Evolutionary conservation across 352 stramenopile genomes (phyloP).

Genomic region (Thalassiosira sp.): DNA sequence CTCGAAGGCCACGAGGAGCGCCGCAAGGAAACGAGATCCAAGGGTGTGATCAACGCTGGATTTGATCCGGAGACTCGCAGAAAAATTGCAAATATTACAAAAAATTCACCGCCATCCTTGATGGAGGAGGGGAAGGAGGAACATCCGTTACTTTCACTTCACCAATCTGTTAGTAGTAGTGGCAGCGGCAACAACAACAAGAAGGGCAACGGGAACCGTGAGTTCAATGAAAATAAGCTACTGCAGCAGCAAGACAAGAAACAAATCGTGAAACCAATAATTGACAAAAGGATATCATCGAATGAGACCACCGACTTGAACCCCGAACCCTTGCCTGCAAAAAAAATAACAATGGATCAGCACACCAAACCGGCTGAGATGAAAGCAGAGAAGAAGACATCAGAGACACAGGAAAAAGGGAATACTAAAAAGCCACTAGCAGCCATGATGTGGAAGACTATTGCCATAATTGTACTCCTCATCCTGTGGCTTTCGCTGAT

Average conservation of each 20-base stretch:
- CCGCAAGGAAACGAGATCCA: neutral
- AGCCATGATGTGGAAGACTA: neutral
- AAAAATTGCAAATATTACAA: neutral
- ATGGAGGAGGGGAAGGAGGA: neutral
- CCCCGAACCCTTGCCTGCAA: neutral
- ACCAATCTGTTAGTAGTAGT: constrained; percentile 4
- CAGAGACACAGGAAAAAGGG: neutral
- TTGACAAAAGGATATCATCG: neutral
- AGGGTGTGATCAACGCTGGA: neutral
- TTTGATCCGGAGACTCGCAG: neutral
- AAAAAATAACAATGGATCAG: neutral
- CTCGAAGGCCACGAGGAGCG: neutral
- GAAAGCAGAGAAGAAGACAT: neutral
- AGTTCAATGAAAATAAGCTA: neutral
- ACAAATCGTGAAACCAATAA: neutral
- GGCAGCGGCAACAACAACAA: neutral
- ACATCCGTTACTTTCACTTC: constrained; percentile 11
- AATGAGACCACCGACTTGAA: neutral
- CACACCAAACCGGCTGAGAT: neutral
- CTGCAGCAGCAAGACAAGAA: neutral
- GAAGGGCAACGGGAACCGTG: constrained; percentile 2
- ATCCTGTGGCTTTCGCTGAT: constrained; percentile 19
- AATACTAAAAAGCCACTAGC: neutral
- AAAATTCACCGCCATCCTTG: constrained; percentile 1
- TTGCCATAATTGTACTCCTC: constrained; percentile 13